These are phyloP conservation scores for Hypericum perforatum DNA, from an alignment of 345 rosid species.

Conservation along the genomic window DNA sequence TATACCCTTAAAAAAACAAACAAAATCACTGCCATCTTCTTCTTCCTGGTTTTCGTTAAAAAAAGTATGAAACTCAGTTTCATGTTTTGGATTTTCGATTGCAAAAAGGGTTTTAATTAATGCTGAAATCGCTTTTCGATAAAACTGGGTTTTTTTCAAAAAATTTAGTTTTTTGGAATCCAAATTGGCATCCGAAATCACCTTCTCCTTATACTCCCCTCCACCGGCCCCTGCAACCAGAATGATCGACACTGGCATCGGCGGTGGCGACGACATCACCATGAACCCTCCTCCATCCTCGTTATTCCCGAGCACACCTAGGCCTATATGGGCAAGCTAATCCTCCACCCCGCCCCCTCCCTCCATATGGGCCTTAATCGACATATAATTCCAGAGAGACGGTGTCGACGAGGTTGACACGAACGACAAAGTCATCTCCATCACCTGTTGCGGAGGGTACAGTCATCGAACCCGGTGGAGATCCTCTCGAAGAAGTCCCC, in stretches of 20 bases:
- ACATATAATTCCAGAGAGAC: conserved; percentile 71
- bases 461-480: too few species aligned
- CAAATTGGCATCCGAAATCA: conserved; percentile 68
- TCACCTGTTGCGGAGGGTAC: too few species aligned
- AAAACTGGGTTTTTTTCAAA: too few species aligned
- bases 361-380: conserved; percentile 71
- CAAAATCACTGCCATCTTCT: too few species aligned
- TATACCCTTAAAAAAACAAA: too few species aligned
- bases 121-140: too few species aligned
- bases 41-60: too few species aligned
- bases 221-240: conserved; percentile 26
- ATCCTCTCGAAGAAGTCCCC: too few species aligned
- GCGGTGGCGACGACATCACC: conserved; percentile 48
- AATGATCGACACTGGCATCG: conserved; percentile 32
- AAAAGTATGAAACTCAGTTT: too few species aligned
- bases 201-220: conserved; percentile 45
- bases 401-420: conserved; percentile 93
- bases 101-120: too few species aligned
- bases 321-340: conserved; percentile 55
- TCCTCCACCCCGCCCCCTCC: conserved; percentile 53
- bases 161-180: too few species aligned
- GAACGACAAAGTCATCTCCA: conserved; percentile 79
- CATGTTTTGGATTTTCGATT: too few species aligned
- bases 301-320: conserved; percentile 30
- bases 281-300: conserved; percentile 46